Percentiles rank a stretch among this genome's conserved stretches.
Conservation (phyloP, 2,329 filamentous ascomycete genomes). For the Daldinia eschscholtzii region DNA sequence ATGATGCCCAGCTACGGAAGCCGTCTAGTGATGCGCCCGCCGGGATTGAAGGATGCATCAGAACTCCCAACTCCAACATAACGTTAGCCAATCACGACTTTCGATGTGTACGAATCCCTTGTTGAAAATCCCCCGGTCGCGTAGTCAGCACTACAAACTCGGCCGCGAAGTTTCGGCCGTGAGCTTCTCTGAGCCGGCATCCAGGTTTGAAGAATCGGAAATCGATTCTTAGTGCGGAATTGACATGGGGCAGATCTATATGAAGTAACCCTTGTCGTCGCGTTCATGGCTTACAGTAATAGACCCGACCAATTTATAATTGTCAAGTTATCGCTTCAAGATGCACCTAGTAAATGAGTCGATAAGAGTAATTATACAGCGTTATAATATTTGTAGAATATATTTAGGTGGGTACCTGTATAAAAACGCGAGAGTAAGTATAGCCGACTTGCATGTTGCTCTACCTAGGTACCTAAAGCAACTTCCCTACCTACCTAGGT, state of each 20-base stretch:
- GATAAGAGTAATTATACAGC: too few relatives aligned
- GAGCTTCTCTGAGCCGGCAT: conserved; percentile 6
- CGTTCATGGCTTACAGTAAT: not conserved
- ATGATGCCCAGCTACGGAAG: conserved; percentile 3
- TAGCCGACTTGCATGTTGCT: not conserved
- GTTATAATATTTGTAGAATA: too few relatives aligned
- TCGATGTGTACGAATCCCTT: not conserved
- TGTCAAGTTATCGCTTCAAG: not conserved
- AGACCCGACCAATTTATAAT: not conserved
- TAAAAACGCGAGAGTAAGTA: not conserved
- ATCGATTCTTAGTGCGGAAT: not conserved
- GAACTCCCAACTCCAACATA: not conserved
- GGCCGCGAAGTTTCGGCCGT: conserved; percentile 11
- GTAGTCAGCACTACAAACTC: conserved; percentile 12
- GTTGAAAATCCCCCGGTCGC: not conserved
- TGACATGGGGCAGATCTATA: not conserved
- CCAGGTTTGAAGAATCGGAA: not conserved
- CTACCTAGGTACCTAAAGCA: too few relatives aligned
- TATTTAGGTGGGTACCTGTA: too few relatives aligned
- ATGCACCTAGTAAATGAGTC: not conserved
- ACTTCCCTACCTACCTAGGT: too few relatives aligned
- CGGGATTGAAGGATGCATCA: conserved; percentile 2
- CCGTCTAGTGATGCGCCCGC: not conserved
- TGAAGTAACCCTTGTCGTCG: not conserved
- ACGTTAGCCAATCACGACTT: not conserved